Base-by-base conservation (phyloP, 208 protist species). In the Naegleria gruberi region DNA sequence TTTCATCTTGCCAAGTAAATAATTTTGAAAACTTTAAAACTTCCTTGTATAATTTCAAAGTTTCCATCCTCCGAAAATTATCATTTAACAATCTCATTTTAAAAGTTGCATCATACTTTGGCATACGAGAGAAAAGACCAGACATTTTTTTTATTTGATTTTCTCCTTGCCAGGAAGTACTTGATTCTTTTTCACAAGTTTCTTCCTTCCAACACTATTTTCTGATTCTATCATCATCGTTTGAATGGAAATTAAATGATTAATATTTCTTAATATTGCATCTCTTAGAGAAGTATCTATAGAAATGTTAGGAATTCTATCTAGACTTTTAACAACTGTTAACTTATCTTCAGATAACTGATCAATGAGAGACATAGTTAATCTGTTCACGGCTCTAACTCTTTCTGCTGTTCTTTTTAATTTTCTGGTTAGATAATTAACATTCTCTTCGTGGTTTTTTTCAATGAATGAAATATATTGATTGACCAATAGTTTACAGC, bases 1-100 rank as follows among this genome's bases (percentile, higher is more conserved):
- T 87, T 37, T 87, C 82, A 55, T 87, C 82, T 57, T 45, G 12
- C 82, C 82, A 87, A 37, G 82, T 87, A 41, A 87, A 87, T 23
- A 46, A 26, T 55, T 40, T 46, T 12, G 30, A n/a, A 15, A 40
- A 45, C 10, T 40, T 26, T 37, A 87, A 55, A 6, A 55, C 43
- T 87, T 87, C 82, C 43, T 23, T 55, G 43, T 87, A 87, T 8
- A 87, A 23, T 51, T 87, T 87, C 4, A 87, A 34, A 55, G 44
- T 41, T 51, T 87, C 82, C 30, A n/a, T 40, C 40, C 43, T 10
- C 6, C 82, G 41, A 42, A 83, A 83, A 23, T 5, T 23, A 19
- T 83, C 77, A 83, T 83, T 83, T 65, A 65, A 65, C 6, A 65
- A 23, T 19, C 51, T 10, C 15, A 65, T 65, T 65, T 65, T 65